Base-by-base conservation (phyloP, 164 flowering plant species). In the Umbellularia californica region DNA sequence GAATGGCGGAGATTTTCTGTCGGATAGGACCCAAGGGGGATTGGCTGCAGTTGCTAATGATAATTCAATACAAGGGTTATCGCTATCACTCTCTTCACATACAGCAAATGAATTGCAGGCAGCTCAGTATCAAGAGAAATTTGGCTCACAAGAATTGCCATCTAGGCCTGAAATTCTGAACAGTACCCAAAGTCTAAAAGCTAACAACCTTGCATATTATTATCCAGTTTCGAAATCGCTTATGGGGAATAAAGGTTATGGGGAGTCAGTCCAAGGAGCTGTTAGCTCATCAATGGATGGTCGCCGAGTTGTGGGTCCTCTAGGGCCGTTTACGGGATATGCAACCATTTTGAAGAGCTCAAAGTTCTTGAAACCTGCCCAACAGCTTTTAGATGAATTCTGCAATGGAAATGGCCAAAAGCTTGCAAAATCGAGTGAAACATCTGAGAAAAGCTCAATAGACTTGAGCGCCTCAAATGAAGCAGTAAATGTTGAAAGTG, bases 271-370 rank as follows among this genome's bases (percentile, higher is more conserved):
- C 55, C 82, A 79, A 51, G 83, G 80, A 22, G 50, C 78, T 11
- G 77, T 69, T 23, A 83, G 84, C 20, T 64, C 79, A 55, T 79
- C 89, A 15, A 52, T 58, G 60, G 80, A 73, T 72, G 71, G 78
- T 35, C 83, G 81, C 27, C 77, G 85, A 9, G 72, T 50, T 41
- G 77, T 79, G 0, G 97, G 96, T 19, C 98, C 98, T 13, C 90
- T 94, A 25, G 98, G 98, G 66, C 98, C 98, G 5, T 94, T 94
- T 77, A 94, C 97, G 35, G 98, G 98, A 1, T 94, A 94, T 71
- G 90, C 97, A 28, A 85, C 92, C 1, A 90, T 94, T 70, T 76
- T 94, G 23, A 90, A 87, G 80, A 84, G 83, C 71, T 94, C 98
- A 1, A 92, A 83, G 63, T 94, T 89, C 79, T 82, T 92, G 82